Evolutionary conservation across 306 rosid species (phyloP).

Genomic region (Amphicarpaea edgeworthii): DNA sequence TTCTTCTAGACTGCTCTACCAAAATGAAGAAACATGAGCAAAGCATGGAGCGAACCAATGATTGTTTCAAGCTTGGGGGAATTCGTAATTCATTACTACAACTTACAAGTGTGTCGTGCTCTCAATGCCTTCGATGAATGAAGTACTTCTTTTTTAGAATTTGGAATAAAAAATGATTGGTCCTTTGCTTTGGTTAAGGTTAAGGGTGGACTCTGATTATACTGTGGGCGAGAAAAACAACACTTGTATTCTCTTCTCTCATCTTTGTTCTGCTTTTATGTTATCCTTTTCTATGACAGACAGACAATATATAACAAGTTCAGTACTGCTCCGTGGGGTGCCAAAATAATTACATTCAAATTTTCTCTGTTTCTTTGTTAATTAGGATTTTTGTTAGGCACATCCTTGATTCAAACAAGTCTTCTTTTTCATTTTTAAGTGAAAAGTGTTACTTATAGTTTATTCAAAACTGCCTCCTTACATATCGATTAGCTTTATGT

Average conservation of each 20-base stretch:
- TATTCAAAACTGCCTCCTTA: too few species aligned
- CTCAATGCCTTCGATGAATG: not conserved
- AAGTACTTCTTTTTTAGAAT: slow-evolving; percentile 21
- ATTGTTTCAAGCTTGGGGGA: slow-evolving; percentile 29
- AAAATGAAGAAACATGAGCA: not conserved
- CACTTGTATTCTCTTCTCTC: not conserved
- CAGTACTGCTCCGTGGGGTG: not conserved
- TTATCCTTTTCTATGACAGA: slow-evolving; percentile 32
- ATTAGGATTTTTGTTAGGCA: not conserved
- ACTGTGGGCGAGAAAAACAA: slow-evolving; percentile 13
- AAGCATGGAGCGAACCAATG: slow-evolving; percentile 38
- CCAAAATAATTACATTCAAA: not conserved
- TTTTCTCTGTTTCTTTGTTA: not conserved
- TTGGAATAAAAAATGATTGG: slow-evolving; percentile 34
- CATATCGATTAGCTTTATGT: too few species aligned
- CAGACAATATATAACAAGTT: slow-evolving; percentile 12
- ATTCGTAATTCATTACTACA: not conserved
- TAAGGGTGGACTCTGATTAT: too few species aligned
- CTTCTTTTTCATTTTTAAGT: not conserved
- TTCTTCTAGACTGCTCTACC: not conserved
- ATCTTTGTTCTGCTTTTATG: slow-evolving; percentile 6
- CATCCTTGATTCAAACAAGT: not conserved
- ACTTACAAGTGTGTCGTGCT: slow-evolving; percentile 1
- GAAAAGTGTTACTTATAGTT: not conserved
- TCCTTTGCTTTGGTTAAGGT: slow-evolving; percentile 42